Conservation (phyloP, 495 filamentous ascomycete genomes). For the Pyronema omphalodes region DNA sequence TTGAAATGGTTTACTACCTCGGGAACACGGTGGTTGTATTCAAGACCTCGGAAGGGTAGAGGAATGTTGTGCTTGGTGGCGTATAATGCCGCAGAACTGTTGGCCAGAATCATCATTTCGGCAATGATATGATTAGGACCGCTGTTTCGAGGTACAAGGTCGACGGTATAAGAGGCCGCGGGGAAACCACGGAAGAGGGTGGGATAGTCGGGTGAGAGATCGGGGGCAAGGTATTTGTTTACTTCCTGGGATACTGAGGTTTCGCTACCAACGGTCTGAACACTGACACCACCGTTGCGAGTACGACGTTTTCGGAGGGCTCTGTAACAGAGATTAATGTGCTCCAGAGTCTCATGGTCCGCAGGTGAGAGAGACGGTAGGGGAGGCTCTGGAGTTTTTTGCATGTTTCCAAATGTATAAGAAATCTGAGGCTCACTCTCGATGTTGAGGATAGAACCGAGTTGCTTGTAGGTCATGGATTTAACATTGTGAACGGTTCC, state of each 20-base stretch:
- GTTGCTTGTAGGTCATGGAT: constrained; percentile 44
- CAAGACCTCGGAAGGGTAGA: constrained; percentile 52
- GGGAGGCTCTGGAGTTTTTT: constrained; percentile 8
- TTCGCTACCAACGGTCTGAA: background rate
- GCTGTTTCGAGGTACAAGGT: constrained; percentile 15
- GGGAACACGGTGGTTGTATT: constrained; percentile 38
- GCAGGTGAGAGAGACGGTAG: constrained; percentile 8
- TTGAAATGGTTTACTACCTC: constrained; percentile 22
- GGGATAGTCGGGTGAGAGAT: constrained; percentile 7
- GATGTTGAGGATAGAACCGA: constrained; percentile 34
- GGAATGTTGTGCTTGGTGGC: constrained; percentile 59
- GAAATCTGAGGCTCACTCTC: constrained; percentile 3
- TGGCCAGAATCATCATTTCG: constrained; percentile 61
- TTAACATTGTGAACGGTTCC: constrained; percentile 55
- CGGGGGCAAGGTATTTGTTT: background rate
- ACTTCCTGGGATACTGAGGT: constrained; percentile 8
- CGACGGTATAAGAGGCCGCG: constrained; percentile 24
- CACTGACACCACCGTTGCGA: constrained; percentile 24
- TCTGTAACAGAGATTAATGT: constrained; percentile 28
- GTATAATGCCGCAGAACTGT: constrained; percentile 55
- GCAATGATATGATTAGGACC: constrained; percentile 31
- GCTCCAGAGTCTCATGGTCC: constrained; percentile 29
- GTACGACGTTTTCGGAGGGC: constrained; percentile 27
- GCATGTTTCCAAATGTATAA: constrained; percentile 23
- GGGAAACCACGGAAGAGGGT: constrained; percentile 20